Evolutionary conservation across 2,329 filamentous ascomycete genomes (phyloP), one percentile per base, ranked within the genome.

Genomic region (Incumbomyces delicatus): DNA sequence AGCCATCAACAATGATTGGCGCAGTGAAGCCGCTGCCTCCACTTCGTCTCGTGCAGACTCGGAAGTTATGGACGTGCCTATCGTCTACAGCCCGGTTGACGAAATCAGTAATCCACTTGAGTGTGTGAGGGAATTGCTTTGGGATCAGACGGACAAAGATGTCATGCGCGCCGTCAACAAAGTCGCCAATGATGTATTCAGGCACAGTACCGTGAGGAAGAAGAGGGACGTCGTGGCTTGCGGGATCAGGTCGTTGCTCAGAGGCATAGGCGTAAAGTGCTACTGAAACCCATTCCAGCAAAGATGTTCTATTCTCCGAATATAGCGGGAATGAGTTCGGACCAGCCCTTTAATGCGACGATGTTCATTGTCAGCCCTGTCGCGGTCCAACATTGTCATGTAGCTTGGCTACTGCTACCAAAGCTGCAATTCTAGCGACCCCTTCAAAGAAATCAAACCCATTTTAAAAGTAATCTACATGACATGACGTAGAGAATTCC

Each of bases 31-130:
- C 18, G 22, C 41, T n/a, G 6, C 41, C 3, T 44, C 41, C 5
- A 29, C 33, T 11, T 5, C 14, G 3, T 36, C 41, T 11, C 20
- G 14, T 18, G 20, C 30, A 13, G 31, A 5, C 33, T 30, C 33
- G 4, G 52, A 67, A 61, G 52, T 61, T 39, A 63, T 65, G 57
- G 60, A 66, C 35, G 63, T 67, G 14, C 64, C 63, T 1, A 56
- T 66, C 39, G 59, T 67, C 36, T 49, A 68, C 6, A 65, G 60
- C 48, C 57, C 63, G 16, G 50, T 54, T 2, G 60, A 56, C 14
- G 53, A 56, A 44, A 53, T 55, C 35, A 46, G 16, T 14, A 48
- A 45, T 49, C 52, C 35, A 34, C 55, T 51, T 35, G 55, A 57
- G 12, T 56, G 53, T 18, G 47, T 63, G 3, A 50, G 58, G 22